A percentile compares a stretch with the other conserved stretches of the same genome.
Conservation (phyloP, 257 asterid genomes). For the Penstemon barbatus region DNA sequence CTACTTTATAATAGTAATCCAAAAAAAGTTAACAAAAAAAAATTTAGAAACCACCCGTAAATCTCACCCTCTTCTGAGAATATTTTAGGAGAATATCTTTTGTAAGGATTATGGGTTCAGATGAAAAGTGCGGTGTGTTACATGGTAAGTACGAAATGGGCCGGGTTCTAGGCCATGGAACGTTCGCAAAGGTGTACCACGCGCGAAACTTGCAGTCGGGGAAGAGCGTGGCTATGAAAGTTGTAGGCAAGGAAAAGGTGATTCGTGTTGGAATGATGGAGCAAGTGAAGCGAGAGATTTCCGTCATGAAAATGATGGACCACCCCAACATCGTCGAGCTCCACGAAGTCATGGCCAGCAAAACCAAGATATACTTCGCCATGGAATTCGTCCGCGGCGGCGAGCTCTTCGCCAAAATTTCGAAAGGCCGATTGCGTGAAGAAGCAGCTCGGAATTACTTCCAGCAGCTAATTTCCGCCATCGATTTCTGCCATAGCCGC, state of each 20-base stretch:
- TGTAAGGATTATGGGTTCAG: constrained; percentile 25
- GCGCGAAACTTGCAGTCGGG: constrained; percentile 50
- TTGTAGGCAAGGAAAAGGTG: constrained; percentile 56
- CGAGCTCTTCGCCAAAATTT: constrained; percentile 44
- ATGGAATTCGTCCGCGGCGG: constrained; percentile 60
- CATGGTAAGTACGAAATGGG: constrained; percentile 62
- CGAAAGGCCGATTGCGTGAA: constrained; percentile 50
- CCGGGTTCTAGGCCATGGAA: constrained; percentile 55
- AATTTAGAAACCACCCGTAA: background rate
- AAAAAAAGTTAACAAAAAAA: background rate
- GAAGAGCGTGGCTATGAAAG: constrained; percentile 53
- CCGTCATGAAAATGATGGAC: constrained; percentile 55
- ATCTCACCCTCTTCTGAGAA: background rate
- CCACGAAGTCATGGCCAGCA: constrained; percentile 63
- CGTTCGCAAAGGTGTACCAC: constrained; percentile 58
- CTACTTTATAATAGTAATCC: background rate
- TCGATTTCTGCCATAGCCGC: constrained; percentile 59
- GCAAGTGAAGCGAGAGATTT: constrained; percentile 60
- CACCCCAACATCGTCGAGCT: constrained; percentile 58
- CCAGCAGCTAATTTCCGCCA: constrained; percentile 53
- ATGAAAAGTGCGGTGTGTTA: constrained; percentile 35
- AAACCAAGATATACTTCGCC: constrained; percentile 52
- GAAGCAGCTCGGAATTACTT: constrained; percentile 52
- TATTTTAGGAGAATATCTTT: too few relatives aligned
- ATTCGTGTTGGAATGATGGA: constrained; percentile 61